Conservation (phyloP, 2,329 filamentous ascomycete species). For the Acarospora socialis region DNA sequence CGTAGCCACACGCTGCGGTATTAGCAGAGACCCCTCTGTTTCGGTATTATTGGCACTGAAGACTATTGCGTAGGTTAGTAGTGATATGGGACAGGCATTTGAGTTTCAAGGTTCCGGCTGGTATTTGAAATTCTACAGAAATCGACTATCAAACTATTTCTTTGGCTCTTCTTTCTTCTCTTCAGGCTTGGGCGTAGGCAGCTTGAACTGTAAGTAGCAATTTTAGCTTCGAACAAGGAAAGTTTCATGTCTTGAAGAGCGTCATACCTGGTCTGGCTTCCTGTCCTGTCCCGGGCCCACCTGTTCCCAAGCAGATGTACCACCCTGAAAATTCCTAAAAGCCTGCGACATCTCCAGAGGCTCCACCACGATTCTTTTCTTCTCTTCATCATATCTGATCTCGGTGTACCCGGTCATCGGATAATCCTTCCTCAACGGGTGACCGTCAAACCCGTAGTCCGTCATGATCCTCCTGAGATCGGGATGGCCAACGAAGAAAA, state of each 20-base stretch:
- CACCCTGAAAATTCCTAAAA: conserved; percentile 95
- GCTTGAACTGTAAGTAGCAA: conserved; percentile 54
- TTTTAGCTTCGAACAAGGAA: no score
- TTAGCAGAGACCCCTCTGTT: no score
- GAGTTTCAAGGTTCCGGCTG: no score
- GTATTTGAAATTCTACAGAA: neutral
- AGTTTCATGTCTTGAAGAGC: no score
- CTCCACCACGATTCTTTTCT: conserved; percentile 98
- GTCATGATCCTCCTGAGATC: conserved; percentile 98
- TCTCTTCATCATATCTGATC: conserved; percentile 96
- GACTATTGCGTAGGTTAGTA: no score
- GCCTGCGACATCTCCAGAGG: conserved; percentile 95
- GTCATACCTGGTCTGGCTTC: conserved; percentile 55
- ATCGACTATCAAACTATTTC: conserved; percentile 47
- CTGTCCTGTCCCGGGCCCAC: conserved; percentile 59
- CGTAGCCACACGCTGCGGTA: no score
- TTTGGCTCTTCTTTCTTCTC: conserved; percentile 80
- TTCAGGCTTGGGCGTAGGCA: conserved; percentile 91
- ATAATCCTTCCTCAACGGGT: conserved; percentile 95
- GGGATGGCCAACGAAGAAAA: conserved; percentile 91
- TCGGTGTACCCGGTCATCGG: conserved; percentile 96
- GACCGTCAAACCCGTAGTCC: conserved; percentile 96
- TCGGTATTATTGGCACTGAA: no score
- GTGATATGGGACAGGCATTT: no score
- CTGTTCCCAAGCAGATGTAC: conserved; percentile 56